These are phyloP conservation scores for Yarrowia sp. DNA, from an alignment of 805 yeast species.

Conservation along the genomic window DNA sequence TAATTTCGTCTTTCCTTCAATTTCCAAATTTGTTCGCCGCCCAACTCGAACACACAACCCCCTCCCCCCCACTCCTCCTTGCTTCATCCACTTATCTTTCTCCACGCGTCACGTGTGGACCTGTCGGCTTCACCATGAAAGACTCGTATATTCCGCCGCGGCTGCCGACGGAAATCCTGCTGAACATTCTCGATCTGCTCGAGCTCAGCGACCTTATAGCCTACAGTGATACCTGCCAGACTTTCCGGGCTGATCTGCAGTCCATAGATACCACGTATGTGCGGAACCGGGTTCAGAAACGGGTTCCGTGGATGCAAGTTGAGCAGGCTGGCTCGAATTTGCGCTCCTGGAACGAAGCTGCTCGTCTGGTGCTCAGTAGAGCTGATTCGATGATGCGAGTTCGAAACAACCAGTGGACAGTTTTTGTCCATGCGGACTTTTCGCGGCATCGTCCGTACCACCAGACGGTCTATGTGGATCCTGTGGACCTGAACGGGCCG, in stretches of 20 bases:
- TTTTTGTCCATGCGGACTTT: background rate
- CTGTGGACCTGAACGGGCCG: conserved; percentile 15
- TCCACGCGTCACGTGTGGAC: too few relatives aligned
- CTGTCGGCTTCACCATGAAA: background rate
- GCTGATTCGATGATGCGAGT: background rate
- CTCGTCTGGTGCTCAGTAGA: conserved; percentile 5
- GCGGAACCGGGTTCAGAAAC: conserved; percentile 11
- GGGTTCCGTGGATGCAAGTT: conserved; percentile 16
- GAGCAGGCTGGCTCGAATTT: background rate
- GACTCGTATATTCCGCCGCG: conserved; percentile 9
- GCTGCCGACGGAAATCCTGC: conserved; percentile 18
- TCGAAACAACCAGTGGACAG: background rate
- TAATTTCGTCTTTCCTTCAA: too few relatives aligned
- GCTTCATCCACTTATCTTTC: background rate
- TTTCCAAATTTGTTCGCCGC: too few relatives aligned
- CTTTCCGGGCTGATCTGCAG: conserved; percentile 4
- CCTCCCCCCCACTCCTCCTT: too few relatives aligned
- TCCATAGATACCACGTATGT: conserved; percentile 18
- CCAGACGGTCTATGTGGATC: background rate
- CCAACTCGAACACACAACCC: background rate
- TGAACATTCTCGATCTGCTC: conserved; percentile 5
- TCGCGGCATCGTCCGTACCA: conserved; percentile 1
- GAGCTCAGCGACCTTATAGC: conserved; percentile 22
- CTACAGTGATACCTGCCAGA: conserved; percentile 11
- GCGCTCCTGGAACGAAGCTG: conserved; percentile 6